Evolutionary conservation across 495 filamentous ascomycete genomes (phyloP).

Genomic region (Baudoinia panamericana): DNA sequence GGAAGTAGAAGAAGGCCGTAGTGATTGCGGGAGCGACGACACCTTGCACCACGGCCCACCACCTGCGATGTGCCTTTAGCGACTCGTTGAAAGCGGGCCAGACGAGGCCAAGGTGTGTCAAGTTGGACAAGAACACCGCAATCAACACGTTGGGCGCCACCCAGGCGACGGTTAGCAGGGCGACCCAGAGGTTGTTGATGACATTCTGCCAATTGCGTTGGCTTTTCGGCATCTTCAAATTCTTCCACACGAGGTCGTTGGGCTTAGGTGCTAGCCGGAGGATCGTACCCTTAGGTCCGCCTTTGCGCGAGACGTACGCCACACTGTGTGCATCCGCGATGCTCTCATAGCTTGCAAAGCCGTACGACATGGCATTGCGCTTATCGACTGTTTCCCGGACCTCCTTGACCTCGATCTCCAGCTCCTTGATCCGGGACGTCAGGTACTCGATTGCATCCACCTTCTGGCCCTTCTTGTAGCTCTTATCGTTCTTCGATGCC

Average conservation of each 20-base stretch:
- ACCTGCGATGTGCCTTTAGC: conserved; percentile 43
- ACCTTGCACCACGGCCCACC: conserved; percentile 88
- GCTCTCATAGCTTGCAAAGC: conserved; percentile 83
- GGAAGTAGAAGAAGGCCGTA: conserved; percentile 73
- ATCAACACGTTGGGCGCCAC: conserved; percentile 92
- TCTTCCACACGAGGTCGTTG: conserved; percentile 93
- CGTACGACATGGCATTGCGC: conserved; percentile 75
- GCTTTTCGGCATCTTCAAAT: conserved; percentile 55
- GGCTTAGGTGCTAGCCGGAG: conserved; percentile 71
- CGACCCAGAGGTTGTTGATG: conserved; percentile 71
- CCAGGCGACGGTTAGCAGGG: conserved; percentile 71
- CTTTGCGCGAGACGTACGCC: conserved; percentile 65
- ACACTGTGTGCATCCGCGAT: conserved; percentile 81
- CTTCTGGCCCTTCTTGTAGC: conserved; percentile 49
- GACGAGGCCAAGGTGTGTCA: conserved; percentile 63
- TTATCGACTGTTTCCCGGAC: conserved; percentile 70
- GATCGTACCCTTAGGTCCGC: conserved; percentile 66
- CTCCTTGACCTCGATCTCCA: conserved; percentile 75
- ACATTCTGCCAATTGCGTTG: conserved; percentile 58
- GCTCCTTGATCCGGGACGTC: conserved; percentile 64
- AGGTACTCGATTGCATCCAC: conserved; percentile 92
- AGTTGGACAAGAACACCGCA: conserved; percentile 79
- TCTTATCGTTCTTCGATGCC: conserved; percentile 58
- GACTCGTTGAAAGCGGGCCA: conserved; percentile 64
- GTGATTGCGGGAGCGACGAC: conserved; percentile 82